Evolutionary conservation across 2,329 filamentous ascomycete species (phyloP), one percentile per base, ranked within the genome.

Genomic region (Aspergillus unguis): DNA sequence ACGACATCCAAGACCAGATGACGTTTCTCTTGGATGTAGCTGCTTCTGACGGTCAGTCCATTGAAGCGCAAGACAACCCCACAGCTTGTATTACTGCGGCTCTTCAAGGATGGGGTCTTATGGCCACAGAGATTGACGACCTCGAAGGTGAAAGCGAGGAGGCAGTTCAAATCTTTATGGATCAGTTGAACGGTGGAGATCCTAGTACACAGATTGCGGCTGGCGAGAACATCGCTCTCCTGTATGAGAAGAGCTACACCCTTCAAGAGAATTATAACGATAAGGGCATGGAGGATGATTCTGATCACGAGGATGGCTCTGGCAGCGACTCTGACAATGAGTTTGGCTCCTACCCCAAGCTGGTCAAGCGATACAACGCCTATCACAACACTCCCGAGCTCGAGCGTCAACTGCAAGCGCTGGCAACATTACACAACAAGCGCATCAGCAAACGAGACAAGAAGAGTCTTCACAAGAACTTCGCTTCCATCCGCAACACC

Each of bases 151-250:
- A 85, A 55, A 89, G 86, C 31, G 85, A 90, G 58, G 74, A 83
- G 28, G 86, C 88, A 11, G 81, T 94, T 62, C 87, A 94, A 48
- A 85, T 86, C 2, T 90, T 96, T 61, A 85, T 89, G 38, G 90
- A 95, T 44, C 91, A 95, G 70, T 85, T 96, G 17, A 85, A 92
- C 54, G 90, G 87, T 67, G 79, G 79, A 31, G 85, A 90, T 53
- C 76, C 84, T 1, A 76, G 81, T 6, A 88, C 95, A 1, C 89
- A 94, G 64, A 84, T 90, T 42, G 84, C 86, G 3, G 87, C 90
- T 0, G 90, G 87, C 3, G 83, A 87, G 64, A 89, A 89, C 67
- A 91, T 95, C 54, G 90, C 90, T 0, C 77, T 95, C 7, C 77
- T 95, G 8, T 92, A 89, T 63, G 91, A 96, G 69, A 87, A 87